A percentile compares a stretch with the other conserved stretches of the same genome.
Conservation (phyloP, 1,284 basidiomycete genomes). For the Trichosporon inkin region DNA sequence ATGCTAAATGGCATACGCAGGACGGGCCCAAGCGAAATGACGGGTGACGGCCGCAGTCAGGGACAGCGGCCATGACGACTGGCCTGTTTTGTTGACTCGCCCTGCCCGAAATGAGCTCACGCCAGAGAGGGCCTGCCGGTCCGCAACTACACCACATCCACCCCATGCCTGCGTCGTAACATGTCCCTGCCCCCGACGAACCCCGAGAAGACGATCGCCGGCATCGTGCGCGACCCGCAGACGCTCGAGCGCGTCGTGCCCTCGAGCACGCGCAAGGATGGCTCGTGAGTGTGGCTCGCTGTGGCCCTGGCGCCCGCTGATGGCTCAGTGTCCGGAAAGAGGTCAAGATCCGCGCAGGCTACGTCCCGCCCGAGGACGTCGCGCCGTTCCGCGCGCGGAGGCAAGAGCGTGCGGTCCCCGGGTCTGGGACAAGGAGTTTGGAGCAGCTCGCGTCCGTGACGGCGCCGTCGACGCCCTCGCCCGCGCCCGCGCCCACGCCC, state of each 20-base stretch:
- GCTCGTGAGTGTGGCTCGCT: conserved; percentile 63
- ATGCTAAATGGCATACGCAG: no score
- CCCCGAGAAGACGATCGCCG: conserved; percentile 65
- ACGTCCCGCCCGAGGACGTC: conserved; percentile 90
- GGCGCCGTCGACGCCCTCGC: background rate
- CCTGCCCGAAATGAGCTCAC: no score
- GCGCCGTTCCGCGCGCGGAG: conserved; percentile 71
- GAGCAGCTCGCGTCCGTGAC: background rate
- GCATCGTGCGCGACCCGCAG: conserved; percentile 75
- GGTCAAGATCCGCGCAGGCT: conserved; percentile 85
- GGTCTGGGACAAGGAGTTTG: background rate
- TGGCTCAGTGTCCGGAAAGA: conserved; percentile 74
- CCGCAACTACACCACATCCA: no score
- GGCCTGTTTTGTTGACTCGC: no score
- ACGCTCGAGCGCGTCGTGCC: conserved; percentile 85
- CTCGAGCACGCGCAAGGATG: conserved; percentile 74
- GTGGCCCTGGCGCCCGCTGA: no score
- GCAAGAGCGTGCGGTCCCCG: conserved; percentile 52
- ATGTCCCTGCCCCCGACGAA: conserved; percentile 34
- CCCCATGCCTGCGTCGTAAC: background rate
- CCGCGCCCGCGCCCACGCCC: background rate
- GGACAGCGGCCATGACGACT: no score
- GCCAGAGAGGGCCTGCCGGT: no score
- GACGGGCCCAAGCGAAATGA: no score
- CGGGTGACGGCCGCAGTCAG: no score